Conservation (phyloP, 129 eudicot species). For the Tagetes patula region DNA sequence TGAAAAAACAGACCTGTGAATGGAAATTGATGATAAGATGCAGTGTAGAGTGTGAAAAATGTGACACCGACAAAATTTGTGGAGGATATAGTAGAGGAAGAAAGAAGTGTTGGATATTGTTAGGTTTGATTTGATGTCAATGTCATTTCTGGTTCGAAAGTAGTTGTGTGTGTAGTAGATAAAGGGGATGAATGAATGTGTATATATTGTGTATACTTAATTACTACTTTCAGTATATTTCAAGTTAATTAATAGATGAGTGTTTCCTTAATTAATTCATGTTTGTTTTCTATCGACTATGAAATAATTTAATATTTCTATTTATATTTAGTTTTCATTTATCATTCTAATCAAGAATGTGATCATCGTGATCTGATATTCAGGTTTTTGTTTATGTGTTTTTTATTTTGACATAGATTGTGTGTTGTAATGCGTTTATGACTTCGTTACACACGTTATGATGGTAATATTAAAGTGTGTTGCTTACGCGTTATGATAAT, state of each 20-base stretch:
- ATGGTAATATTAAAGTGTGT: too few relatives aligned
- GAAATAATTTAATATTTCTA: too few relatives aligned
- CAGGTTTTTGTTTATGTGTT: too few relatives aligned
- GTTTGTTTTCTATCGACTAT: too few relatives aligned
- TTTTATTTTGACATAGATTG: too few relatives aligned
- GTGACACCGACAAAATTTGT: constrained; percentile 20
- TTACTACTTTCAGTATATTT: constrained; percentile 26
- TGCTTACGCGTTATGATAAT: too few relatives aligned
- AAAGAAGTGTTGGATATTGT: constrained; percentile 15
- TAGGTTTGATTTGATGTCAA: constrained; percentile 36
- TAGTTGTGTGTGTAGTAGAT: constrained; percentile 10
- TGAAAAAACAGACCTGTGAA: constrained; percentile 24
- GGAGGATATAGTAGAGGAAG: constrained; percentile 4
- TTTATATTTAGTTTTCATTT: too few relatives aligned
- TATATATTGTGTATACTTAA: too few relatives aligned
- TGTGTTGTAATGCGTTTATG: too few relatives aligned
- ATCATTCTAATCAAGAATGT: too few relatives aligned
- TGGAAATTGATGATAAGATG: constrained; percentile 1
- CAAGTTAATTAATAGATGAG: constrained; percentile 23
- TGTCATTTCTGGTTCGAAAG: constrained; percentile 24
- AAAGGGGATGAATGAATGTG: constrained; percentile 21
- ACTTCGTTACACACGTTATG: too few relatives aligned
- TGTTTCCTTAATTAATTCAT: not conserved
- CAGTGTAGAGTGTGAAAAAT: not conserved
- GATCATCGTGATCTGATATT: too few relatives aligned